Evolutionary conservation across 164 flowering plant genomes (phyloP).

Genomic region (Vitis cinerea): DNA sequence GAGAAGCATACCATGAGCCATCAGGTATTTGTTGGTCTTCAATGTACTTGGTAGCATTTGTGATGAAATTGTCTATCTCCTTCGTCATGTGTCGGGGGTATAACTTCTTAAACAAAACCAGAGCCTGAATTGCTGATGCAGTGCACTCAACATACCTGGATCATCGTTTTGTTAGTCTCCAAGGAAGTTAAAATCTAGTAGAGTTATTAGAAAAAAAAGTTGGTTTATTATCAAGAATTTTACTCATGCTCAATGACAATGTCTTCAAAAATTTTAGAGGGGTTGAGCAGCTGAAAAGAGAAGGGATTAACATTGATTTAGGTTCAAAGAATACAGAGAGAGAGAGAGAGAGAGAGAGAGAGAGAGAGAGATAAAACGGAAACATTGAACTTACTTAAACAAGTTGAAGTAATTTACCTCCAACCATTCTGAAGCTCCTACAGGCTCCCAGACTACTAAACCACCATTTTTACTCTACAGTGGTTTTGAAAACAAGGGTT

Average conservation of each 20-base stretch:
- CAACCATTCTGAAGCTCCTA: slow-evolving; percentile 18
- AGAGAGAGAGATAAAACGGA: too few relatives aligned
- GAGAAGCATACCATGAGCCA: too few relatives aligned
- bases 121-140: slow-evolving; percentile 33
- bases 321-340: too few relatives aligned
- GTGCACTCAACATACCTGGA: slow-evolving; percentile 34
- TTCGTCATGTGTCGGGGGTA: slow-evolving; percentile 43
- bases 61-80: slow-evolving; percentile 35
- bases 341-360: too few relatives aligned
- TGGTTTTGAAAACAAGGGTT: too few relatives aligned
- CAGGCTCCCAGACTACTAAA: slow-evolving; percentile 31
- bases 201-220: too few relatives aligned
- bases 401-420: slow-evolving; percentile 17
- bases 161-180: too few relatives aligned
- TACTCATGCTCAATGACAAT: too few relatives aligned
- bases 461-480: slow-evolving; percentile 27
- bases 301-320: too few relatives aligned
- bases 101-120: slow-evolving; percentile 34
- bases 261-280: too few relatives aligned
- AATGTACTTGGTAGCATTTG: slow-evolving; percentile 27
- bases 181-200: neutral
- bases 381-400: neutral
- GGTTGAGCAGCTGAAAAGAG: too few relatives aligned
- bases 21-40: slow-evolving; percentile 24
- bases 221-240: neutral